These are phyloP conservation scores for Anthostomella pinea DNA, from an alignment of 2,329 filamentous ascomycete species.

Conservation along the genomic window DNA sequence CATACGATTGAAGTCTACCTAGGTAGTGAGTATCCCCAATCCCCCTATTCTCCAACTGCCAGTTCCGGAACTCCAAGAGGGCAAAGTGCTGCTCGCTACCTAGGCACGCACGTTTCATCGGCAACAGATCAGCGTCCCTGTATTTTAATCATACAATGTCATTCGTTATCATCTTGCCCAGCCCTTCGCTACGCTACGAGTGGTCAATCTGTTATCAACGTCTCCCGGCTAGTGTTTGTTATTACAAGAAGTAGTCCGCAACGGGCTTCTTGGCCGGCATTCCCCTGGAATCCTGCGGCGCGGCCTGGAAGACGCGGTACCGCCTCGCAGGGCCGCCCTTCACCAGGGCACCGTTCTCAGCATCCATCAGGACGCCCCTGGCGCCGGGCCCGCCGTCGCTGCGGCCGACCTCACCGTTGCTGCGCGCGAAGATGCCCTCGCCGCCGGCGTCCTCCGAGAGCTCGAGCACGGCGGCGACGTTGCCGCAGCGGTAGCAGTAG, in stretches of 20 bases:
- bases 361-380: slow-evolving; percentile 48
- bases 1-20: no score
- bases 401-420: slow-evolving; percentile 65
- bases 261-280: slow-evolving; percentile 99
- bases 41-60: no score
- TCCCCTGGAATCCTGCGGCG: slow-evolving; percentile 89
- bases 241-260: slow-evolving; percentile 86
- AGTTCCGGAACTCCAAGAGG: no score
- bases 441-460: slow-evolving; percentile 84
- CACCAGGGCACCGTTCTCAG: slow-evolving; percentile 38
- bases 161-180: no score
- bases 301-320: slow-evolving; percentile 94
- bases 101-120: no score
- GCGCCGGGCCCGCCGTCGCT: slow-evolving; percentile 42
- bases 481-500: slow-evolving; percentile 94
- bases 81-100: no score
- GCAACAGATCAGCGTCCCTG: no score
- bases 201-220: no score
- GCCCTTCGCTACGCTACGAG: no score
- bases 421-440: slow-evolving; percentile 64
- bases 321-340: slow-evolving; percentile 75
- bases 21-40: no score
- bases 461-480: slow-evolving; percentile 92
- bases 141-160: no score
- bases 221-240: background rate